Evolutionary conservation across 768 basidiomycete genomes (phyloP), one percentile per base, ranked within the genome.

Genomic region (Tylopilus sp.): DNA sequence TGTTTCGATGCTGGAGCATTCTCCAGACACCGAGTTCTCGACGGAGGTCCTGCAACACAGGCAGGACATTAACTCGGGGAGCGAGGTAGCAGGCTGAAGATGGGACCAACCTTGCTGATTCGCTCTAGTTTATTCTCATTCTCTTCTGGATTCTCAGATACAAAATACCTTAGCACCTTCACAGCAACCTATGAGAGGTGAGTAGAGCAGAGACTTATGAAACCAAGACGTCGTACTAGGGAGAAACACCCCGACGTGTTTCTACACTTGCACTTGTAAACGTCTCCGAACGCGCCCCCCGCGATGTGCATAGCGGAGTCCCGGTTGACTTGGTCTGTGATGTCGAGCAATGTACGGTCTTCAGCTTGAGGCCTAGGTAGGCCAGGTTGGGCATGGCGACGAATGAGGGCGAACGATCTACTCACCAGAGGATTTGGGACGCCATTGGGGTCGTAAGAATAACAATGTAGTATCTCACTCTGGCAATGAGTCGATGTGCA

Each of bases 241-340:
- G 38, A 55, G 5, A 31, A 34, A 19, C 31, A 24, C 25, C 44
- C 54, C 10, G 30, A 21, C 4, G 17, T 9, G 10, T 21, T 7
- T 4, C 12, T 6, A 6, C 48, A 33, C 19, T 17, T 38, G 30
- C 54, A 55, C 30, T 42, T 55, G 54, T 34, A 55, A 1, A 55
- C 51, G 19, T 55, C 44, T 7, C 43, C 26, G n/a, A 28, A 46
- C 6, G 54, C 44, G 9, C 54, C 51, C 0, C 42, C 37, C 12
- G 30, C 14, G 10, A 47, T 12, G 6, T 6, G 46, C 7, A 26
- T 26, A 12, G 34, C 34, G 6, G 48, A 48, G 8, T 38, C 19
- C 14, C 37, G 28, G 30, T 1, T 16, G 6, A 48, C 13, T 13
- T 22, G 19, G 16, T 30, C 5, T 12, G 37, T 48, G 28, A 48